A percentile compares a stretch with the other conserved stretches of the same genome.
phyloP scores from a whole-genome alignment of 2,329 filamentous ascomycete species.

The Epichloe gansuensis region DNA sequence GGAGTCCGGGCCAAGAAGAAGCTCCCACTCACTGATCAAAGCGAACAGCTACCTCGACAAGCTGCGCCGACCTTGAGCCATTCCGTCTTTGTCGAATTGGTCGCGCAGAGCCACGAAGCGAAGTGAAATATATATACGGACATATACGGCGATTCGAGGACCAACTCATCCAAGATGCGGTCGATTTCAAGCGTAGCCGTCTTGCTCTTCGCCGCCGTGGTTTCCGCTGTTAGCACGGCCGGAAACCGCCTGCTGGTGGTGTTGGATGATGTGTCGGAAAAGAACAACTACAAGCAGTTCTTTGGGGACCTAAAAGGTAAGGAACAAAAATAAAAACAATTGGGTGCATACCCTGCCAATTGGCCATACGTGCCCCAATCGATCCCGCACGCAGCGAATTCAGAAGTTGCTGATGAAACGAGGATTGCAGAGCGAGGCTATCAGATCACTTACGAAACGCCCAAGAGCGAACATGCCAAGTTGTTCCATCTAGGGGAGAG shows the following conservation, averaged over 20 bases:
- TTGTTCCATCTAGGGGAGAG: conserved; percentile 80
- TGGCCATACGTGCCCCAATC: neutral
- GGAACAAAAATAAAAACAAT: conserved; percentile 8
- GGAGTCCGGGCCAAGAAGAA: conserved; percentile 6
- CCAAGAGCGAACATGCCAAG: conserved; percentile 62
- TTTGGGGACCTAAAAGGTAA: conserved; percentile 58
- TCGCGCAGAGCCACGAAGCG: neutral
- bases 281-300: conserved; percentile 73
- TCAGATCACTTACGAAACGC: conserved; percentile 66
- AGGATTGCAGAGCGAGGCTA: conserved; percentile 60
- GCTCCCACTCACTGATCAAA: conserved; percentile 5
- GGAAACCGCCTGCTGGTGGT: conserved; percentile 76
- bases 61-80: neutral
- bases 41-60: conserved; percentile 6
- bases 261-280: conserved; percentile 69
- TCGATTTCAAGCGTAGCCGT: conserved; percentile 59
- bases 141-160: neutral
- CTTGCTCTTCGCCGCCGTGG: conserved; percentile 51
- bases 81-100: neutral
- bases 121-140: neutral
- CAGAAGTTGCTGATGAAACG: conserved; percentile 11
- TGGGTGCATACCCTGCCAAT: neutral
- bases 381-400: neutral
- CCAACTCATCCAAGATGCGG: conserved; percentile 43
- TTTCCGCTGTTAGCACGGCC: conserved; percentile 63